These are phyloP conservation scores for Cyanidioschyzon merolae DNA, from an alignment of 23 red algal genomes.

Conservation along the genomic window DNA sequence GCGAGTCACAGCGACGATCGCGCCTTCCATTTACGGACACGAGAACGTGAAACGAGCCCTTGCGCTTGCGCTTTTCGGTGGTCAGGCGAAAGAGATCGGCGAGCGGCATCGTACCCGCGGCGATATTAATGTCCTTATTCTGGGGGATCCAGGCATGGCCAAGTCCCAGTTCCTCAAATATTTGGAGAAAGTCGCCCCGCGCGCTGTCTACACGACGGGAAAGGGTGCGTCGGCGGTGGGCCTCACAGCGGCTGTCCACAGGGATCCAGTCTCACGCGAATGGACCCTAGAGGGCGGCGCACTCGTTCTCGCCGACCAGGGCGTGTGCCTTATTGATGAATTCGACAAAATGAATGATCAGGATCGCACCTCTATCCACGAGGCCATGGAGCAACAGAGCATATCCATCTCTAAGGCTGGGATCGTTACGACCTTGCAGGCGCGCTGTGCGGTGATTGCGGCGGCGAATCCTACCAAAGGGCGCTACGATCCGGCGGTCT, in stretches of 20 bases:
- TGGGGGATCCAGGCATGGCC: constrained; percentile 95
- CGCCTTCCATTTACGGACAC: constrained; percentile 96
- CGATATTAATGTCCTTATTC: constrained; percentile 86
- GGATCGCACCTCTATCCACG: constrained; percentile 98
- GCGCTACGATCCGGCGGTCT: constrained; percentile 81
- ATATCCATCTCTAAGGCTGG: constrained; percentile 99
- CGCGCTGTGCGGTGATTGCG: constrained; percentile 86
- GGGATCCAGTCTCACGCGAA: constrained; percentile 84
- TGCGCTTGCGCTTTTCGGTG: constrained; percentile 78
- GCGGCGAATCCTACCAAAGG: constrained; percentile 96
- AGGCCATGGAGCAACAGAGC: constrained; percentile 99
- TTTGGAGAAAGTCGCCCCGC: constrained; percentile 86
- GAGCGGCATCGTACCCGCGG: constrained; percentile 91
- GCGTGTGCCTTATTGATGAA: constrained; percentile 96
- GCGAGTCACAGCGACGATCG: constrained; percentile 74
- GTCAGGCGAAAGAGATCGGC: constrained; percentile 85
- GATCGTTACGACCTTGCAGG: constrained; percentile 93
- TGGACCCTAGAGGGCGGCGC: constrained; percentile 98
- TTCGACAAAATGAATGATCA: constrained; percentile 99
- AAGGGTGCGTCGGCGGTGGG: constrained; percentile 98
- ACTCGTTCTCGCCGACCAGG: constrained; percentile 84
- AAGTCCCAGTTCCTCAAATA: constrained; percentile 99
- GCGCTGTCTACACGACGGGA: constrained; percentile 91
- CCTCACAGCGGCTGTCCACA: constrained; percentile 83
- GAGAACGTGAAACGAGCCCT: constrained; percentile 80